A percentile compares a stretch with the other conserved stretches of the same genome.
phyloP scores from a whole-genome alignment of 305 asterid species.

The Fraxinus nigra region DNA sequence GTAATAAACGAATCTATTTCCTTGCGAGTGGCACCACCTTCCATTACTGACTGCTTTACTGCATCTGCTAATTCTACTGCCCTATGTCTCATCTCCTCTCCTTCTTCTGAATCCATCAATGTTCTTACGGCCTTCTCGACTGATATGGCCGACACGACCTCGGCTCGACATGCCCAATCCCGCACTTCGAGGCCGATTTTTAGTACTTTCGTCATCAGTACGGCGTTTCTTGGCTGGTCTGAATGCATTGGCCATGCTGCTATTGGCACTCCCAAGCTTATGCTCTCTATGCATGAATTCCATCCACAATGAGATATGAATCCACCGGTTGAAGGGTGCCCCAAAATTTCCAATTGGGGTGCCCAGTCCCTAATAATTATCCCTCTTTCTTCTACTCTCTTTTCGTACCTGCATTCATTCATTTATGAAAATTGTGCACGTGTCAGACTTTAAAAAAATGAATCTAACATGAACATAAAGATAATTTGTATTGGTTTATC shows the following conservation, averaged over 20 bases:
- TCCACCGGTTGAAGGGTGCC: constrained; percentile 45
- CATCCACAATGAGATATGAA: constrained; percentile 67
- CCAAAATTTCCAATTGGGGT: constrained; percentile 50
- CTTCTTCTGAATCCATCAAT: constrained; percentile 27
- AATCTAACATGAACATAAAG: not conserved
- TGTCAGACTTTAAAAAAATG: not conserved
- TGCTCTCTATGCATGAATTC: constrained; percentile 55
- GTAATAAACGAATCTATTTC: not conserved
- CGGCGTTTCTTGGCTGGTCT: constrained; percentile 62
- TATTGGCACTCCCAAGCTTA: constrained; percentile 46
- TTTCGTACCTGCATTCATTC: constrained; percentile 9
- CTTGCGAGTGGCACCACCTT: not conserved
- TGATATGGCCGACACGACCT: constrained; percentile 17
- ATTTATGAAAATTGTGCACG: not conserved
- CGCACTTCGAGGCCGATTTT: constrained; percentile 35
- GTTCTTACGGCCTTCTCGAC: constrained; percentile 1
- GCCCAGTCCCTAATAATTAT: constrained; percentile 55
- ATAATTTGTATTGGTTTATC: not conserved
- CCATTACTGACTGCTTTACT: not conserved
- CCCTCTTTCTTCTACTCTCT: constrained; percentile 32
- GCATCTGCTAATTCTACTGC: not conserved
- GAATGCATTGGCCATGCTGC: constrained; percentile 68
- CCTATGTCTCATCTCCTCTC: constrained; percentile 24
- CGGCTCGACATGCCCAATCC: constrained; percentile 32
- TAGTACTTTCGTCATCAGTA: constrained; percentile 31